Evolutionary conservation across 179 eudicot species (phyloP), one percentile per base, ranked within the genome.

Genomic region (Beta corolliflora): DNA sequence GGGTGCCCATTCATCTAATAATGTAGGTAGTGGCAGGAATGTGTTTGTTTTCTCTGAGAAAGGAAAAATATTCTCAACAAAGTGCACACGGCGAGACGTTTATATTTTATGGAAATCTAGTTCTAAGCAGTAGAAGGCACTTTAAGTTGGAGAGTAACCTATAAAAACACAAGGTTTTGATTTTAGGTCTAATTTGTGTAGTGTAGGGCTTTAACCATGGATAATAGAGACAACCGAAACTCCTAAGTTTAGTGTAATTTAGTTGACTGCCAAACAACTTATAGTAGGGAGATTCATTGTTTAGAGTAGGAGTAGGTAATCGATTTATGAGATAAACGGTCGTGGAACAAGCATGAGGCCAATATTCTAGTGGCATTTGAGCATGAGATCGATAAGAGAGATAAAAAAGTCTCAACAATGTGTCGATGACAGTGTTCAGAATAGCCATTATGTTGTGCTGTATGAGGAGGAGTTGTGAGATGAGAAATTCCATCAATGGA

Each of bases 381-480:
- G 23, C 65, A 60, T 60, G 65, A 4, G n/a, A n/a, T n/a, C n/a
- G 25, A 1, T 4, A 60, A 18, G 5, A 60, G 65, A 5, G 65
- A 4, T 4, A 60, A 18, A 18, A 19, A 60, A 3, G 65, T 60
- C 25, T 60, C 65, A 19, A 60, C 65, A 0, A 60, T 60, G 29
- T 60, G 65, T 60, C 65, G 4, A 50, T 71, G 77, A 2, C 45
- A 21, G 0, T 61, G 44, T 44, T 59, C 69, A 9, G 77, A 58
- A 19, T 6, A 15, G 1, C 56, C 77, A 59, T 69, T 79, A 29
- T 79, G 77, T 79, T 79, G 25, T 15, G 71, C 77, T n/a, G 71
- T 58, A 44, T 80, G 69, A 9, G 77, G 71, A 3, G 77, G 82
- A 18, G 82, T 9, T 7, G 77, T 80, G 9, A 70, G 56, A 71